These are phyloP conservation scores for Alternaria sp. DNA, from an alignment of 2,329 filamentous ascomycete species.

Conservation along the genomic window DNA sequence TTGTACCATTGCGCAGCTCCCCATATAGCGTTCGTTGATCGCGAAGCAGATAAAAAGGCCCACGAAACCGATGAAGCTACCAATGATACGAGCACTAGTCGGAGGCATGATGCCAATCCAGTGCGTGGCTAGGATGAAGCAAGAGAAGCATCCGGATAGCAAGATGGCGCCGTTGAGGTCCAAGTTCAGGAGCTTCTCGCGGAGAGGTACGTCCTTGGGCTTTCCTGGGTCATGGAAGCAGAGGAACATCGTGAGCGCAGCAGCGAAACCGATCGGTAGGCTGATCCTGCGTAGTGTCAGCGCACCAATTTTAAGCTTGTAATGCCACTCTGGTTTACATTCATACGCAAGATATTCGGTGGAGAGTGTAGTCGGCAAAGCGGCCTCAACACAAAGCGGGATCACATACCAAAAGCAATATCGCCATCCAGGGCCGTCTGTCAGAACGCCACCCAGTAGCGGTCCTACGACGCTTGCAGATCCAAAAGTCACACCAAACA, in stretches of 20 bases:
- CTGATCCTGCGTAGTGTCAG: conserved; percentile 43
- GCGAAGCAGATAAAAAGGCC: conserved; percentile 54
- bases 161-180: conserved; percentile 33
- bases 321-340: background rate
- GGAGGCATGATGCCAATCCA: conserved; percentile 49
- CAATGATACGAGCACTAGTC: conserved; percentile 54
- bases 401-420: conserved; percentile 45
- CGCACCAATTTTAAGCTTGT: background rate
- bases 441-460: conserved; percentile 52
- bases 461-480: conserved; percentile 51
- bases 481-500: conserved; percentile 47
- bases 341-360: background rate
- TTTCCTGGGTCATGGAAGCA: conserved; percentile 26
- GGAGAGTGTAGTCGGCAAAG: background rate
- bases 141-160: conserved; percentile 26
- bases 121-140: conserved; percentile 39
- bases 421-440: conserved; percentile 51
- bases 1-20: conserved; percentile 37
- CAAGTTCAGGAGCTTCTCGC: conserved; percentile 30
- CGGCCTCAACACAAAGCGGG: background rate
- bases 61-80: conserved; percentile 56
- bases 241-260: conserved; percentile 32
- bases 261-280: conserved; percentile 52
- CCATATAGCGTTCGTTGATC: conserved; percentile 35
- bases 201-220: conserved; percentile 15